These are phyloP conservation scores for Xylariaceae sp. DNA, from an alignment of 2,329 filamentous ascomycete species.

Conservation along the genomic window DNA sequence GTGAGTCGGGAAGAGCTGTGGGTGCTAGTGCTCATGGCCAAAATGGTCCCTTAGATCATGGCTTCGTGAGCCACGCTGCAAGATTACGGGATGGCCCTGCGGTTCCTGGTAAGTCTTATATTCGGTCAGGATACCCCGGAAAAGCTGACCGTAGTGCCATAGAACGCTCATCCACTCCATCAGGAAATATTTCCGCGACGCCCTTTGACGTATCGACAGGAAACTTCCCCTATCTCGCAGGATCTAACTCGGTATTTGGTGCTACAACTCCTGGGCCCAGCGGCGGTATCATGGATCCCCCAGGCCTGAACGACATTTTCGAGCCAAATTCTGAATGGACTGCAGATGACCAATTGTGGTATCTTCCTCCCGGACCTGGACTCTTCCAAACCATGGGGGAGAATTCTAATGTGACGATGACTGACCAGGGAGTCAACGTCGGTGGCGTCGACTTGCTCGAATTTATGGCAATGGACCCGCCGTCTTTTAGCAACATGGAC, in stretches of 20 bases:
- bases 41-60: slow-evolving; percentile 22
- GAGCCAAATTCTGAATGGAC: slow-evolving; percentile 47
- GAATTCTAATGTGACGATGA: slow-evolving; percentile 59
- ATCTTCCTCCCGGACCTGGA: slow-evolving; percentile 58
- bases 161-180: slow-evolving; percentile 39
- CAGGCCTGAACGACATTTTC: slow-evolving; percentile 38
- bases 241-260: slow-evolving; percentile 43
- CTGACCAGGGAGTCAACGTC: slow-evolving; percentile 62
- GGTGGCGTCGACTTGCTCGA: slow-evolving; percentile 64
- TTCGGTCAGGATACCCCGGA: not conserved
- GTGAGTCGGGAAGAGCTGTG: slow-evolving; percentile 21
- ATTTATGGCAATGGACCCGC: slow-evolving; percentile 59
- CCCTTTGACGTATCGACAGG: slow-evolving; percentile 55
- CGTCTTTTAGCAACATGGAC: slow-evolving; percentile 20
- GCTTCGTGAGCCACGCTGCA: slow-evolving; percentile 17
- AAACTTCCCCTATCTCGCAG: slow-evolving; percentile 49
- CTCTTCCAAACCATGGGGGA: slow-evolving; percentile 61
- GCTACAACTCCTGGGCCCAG: slow-evolving; percentile 39
- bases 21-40: slow-evolving; percentile 26
- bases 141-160: not conserved
- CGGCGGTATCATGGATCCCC: slow-evolving; percentile 26
- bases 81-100: slow-evolving; percentile 24
- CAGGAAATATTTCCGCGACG: slow-evolving; percentile 55
- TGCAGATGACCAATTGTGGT: slow-evolving; percentile 61
- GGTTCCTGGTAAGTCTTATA: slow-evolving; percentile 23